Evolutionary conservation across 345 rosid genomes (phyloP), one percentile per base, ranked within the genome.

Genomic region (Euphorbia peplus): DNA sequence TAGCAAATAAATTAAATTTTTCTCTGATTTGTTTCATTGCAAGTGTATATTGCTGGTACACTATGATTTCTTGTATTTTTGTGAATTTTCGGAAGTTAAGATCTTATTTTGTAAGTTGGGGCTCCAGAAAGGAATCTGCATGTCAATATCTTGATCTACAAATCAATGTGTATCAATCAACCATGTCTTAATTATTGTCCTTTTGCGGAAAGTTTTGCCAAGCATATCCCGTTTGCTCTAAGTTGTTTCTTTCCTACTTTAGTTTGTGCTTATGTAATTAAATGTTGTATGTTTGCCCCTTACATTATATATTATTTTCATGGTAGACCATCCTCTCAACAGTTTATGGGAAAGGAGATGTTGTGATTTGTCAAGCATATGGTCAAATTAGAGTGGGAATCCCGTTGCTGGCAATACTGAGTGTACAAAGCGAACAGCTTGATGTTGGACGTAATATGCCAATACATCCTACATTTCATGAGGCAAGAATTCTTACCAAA

Each of bases 341-440:
- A 18, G 75, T 87, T 69, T 83, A 80, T 78, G 86, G 91, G 66
- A 87, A 72, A 37, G 87, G 84, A 37, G 84, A 80, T 79, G 66
- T 67, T 62, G 74, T 76, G 66, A 81, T 90, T 68, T 90, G 96
- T 79, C 86, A 82, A 82, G 93, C 93, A 53, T 68, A 73, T 71
- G 83, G 87, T 46, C 75, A 46, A 76, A 83, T 84, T 13, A 79
- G 75, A 60, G 92, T 93, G 41, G 98, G 85, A 73, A 60, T 90
- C 76, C 98, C 98, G 72, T 74, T 96, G 70, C 73, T 80, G 39
- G 86, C 87, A 54, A 73, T 77, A 60, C 79, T 93, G 77, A 71
- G 80, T 75, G 87, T 75, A 65, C 98, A 93, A 78, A 89, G 96
- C 73, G 92, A 89, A 74, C 85, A 83, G 64, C 86, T 93, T 79